These are phyloP conservation scores for Colletotrichum graminicola DNA, from an alignment of 2,329 filamentous ascomycete genomes.

Conservation along the genomic window DNA sequence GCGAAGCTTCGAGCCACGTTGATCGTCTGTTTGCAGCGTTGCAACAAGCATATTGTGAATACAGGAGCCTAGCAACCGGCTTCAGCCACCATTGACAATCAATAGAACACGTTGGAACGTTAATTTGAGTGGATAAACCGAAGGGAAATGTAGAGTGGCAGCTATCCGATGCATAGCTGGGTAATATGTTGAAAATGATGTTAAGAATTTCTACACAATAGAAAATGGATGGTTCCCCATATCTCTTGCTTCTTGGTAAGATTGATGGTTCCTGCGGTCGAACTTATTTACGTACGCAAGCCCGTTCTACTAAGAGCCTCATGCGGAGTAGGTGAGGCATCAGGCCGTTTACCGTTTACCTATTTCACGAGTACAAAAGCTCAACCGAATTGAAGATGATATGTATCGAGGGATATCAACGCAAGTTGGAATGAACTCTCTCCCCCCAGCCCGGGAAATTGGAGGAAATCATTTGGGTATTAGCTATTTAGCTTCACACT, in stretches of 20 bases:
- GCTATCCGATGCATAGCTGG: neutral
- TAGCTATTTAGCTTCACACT: neutral
- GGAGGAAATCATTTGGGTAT: neutral
- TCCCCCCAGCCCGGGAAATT: neutral
- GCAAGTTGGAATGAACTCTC: neutral
- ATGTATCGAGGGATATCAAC: too few relatives aligned
- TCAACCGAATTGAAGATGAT: neutral
- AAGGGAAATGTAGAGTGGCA: neutral
- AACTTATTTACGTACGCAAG: constrained; percentile 7
- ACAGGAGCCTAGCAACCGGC: too few relatives aligned
- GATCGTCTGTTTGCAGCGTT: too few relatives aligned
- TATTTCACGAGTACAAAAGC: too few relatives aligned
- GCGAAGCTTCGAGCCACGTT: neutral
- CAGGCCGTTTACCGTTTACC: neutral
- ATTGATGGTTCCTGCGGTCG: neutral
- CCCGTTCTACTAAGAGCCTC: neutral
- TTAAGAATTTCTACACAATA: neutral
- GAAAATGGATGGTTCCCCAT: neutral
- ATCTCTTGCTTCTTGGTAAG: neutral
- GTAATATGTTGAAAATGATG: neutral
- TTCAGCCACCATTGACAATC: neutral
- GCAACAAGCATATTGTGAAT: too few relatives aligned
- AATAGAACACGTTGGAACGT: neutral
- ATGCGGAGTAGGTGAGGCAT: neutral
- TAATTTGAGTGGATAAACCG: neutral